Conservation (phyloP, 805 yeast genomes). For the Kazachstania viticola region DNA sequence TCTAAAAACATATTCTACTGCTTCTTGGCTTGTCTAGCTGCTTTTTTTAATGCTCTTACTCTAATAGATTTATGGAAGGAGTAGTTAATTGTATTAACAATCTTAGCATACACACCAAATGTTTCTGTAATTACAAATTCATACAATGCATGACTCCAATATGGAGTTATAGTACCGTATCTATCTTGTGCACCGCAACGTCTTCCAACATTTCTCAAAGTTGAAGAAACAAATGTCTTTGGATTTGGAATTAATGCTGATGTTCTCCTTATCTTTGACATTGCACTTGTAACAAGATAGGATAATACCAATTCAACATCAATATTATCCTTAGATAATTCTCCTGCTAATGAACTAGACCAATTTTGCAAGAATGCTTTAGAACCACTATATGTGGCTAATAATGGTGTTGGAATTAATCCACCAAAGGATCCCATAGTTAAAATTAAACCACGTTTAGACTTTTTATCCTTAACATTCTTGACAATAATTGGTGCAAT, state of each 20-base stretch:
- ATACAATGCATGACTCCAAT: constrained; percentile 87
- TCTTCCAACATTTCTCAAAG: constrained; percentile 62
- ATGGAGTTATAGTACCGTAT: constrained; percentile 79
- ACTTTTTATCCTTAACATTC: constrained; percentile 32
- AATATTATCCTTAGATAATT: constrained; percentile 51
- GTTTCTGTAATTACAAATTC: constrained; percentile 70
- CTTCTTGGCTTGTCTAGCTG: constrained; percentile 23
- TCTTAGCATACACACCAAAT: constrained; percentile 67
- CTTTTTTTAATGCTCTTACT: constrained; percentile 66
- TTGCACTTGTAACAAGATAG: constrained; percentile 85
- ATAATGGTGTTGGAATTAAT: constrained; percentile 77
- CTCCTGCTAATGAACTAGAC: constrained; percentile 84
- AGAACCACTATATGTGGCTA: constrained; percentile 93
- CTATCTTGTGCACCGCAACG: constrained; percentile 90
- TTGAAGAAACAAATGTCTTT: constrained; percentile 60
- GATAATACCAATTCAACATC: constrained; percentile 83
- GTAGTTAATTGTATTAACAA: constrained; percentile 59
- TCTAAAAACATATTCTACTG: constrained; percentile 5
- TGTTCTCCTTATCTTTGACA: constrained; percentile 83
- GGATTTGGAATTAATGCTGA: constrained; percentile 75
- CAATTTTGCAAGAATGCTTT: constrained; percentile 91
- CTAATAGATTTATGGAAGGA: constrained; percentile 75
- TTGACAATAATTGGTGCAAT: constrained; percentile 58
- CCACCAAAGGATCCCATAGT: constrained; percentile 98
- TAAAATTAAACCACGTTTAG: constrained; percentile 59